Conservation (phyloP, 1,139 yeast species). For the Hansenula lynferdii region DNA sequence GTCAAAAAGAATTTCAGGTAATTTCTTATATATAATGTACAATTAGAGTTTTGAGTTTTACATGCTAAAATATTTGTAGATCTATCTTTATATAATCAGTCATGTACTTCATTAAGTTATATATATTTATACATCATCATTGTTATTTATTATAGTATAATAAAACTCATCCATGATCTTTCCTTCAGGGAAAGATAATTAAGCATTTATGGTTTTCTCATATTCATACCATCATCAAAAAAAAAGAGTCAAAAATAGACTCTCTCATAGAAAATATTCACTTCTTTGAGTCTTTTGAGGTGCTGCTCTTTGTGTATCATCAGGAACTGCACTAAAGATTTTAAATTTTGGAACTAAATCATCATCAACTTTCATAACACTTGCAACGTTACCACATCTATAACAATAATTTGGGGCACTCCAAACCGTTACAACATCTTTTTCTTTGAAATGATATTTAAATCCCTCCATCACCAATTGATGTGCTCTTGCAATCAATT, state of each 20-base stretch:
- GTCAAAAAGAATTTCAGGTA: not conserved
- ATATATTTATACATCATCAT: not conserved
- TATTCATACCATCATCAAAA: too few species aligned
- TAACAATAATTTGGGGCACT: constrained; percentile 98
- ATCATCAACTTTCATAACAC: constrained; percentile 94
- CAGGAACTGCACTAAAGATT: constrained; percentile 94
- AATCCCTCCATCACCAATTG: constrained; percentile 99
- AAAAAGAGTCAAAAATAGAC: too few species aligned
- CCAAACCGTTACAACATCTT: constrained; percentile 97
- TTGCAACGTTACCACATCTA: constrained; percentile 96
- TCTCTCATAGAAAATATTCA: constrained; percentile 67
- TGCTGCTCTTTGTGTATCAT: constrained; percentile 73
- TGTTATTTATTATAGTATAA: not conserved
- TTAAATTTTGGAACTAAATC: constrained; percentile 84
- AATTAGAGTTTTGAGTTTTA: not conserved
- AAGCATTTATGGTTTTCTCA: too few species aligned
- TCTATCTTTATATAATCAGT: not conserved
- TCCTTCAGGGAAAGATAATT: too few species aligned
- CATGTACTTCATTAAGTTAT: not conserved
- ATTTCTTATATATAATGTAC: too few species aligned
- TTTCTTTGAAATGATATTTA: constrained; percentile 90
- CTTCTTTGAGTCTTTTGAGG: constrained; percentile 72
- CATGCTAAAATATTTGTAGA: not conserved
- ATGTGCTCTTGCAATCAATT: constrained; percentile 92
- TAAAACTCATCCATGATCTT: too few species aligned